These are phyloP conservation scores for Alternaria novae-zelandiae DNA, from an alignment of 2,329 filamentous ascomycete genomes.

Conservation along the genomic window DNA sequence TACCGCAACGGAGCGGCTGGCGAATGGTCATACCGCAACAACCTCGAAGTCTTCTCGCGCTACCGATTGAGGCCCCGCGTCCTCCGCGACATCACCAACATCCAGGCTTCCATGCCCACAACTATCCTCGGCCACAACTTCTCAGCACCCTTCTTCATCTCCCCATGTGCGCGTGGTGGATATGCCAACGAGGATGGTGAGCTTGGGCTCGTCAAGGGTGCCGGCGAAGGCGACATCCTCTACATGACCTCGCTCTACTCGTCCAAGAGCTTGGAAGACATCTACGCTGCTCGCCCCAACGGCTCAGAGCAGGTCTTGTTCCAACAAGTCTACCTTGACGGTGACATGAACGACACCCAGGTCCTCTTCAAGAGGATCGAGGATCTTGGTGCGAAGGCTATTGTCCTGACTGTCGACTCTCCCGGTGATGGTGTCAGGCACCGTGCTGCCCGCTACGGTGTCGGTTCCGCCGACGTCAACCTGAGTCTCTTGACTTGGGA, in stretches of 20 bases:
- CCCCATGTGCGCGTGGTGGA: conserved; percentile 49
- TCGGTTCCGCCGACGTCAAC: conserved; percentile 38
- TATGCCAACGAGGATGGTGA: conserved; percentile 57
- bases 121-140: conserved; percentile 62
- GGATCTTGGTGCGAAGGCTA: conserved; percentile 47
- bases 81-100: conserved; percentile 57
- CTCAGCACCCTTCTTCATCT: conserved; percentile 63
- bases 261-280: conserved; percentile 31
- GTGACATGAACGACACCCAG: conserved; percentile 38
- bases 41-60: conserved; percentile 61
- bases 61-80: conserved; percentile 58
- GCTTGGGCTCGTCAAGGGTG: conserved; percentile 58
- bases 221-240: conserved; percentile 57
- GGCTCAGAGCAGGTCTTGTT: conserved; percentile 43
- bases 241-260: conserved; percentile 55
- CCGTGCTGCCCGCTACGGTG: conserved; percentile 43
- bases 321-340: conserved; percentile 51
- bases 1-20: conserved; percentile 63
- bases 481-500: conserved; percentile 45
- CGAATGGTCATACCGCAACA: conserved; percentile 64
- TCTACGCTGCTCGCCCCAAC: conserved; percentile 16
- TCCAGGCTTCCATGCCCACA: conserved; percentile 50
- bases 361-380: conserved; percentile 42
- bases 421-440: conserved; percentile 48
- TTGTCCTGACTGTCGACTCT: conserved; percentile 52